Evolutionary conservation across 2,329 filamentous ascomycete genomes (phyloP), one percentile per base, ranked within the genome.

Genomic region (Metarhizium anisopliae): DNA sequence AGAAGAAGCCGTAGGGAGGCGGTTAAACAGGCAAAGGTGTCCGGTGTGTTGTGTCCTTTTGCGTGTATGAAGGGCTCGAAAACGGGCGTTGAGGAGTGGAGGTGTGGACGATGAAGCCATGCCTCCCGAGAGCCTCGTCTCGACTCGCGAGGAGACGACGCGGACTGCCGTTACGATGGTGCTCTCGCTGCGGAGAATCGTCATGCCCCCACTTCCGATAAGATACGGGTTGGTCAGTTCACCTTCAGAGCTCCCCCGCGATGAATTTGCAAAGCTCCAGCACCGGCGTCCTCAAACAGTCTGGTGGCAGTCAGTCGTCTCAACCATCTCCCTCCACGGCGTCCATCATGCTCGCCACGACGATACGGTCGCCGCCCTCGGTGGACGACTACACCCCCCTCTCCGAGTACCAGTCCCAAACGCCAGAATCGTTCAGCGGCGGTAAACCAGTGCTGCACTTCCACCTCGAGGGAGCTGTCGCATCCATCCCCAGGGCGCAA

Each of bases 361-460:
- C 81, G 1, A 80, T 89, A 50, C 77, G 77, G 51, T 72, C 72
- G 2, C 74, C 82, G 32, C 86, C 86, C 5, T 72, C 77, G 16
- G 64, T 76, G 14, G 74, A 75, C 40, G 80, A 84, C 66, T 92
- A 84, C 70, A 83, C 79, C 38, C 74, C 81, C 4, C 77, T 92
- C 50, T 74, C 78, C 56, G 84, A 89, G 58, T 87, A 90, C 67
- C 82, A 90, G 68, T 76, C 83, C 53, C 83, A 85, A 64, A 93
- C 89, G 1, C 89, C 89, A 1, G 76, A 77, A 56, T 86, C 81
- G 47, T 93, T 92, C 72, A 86, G 85, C 63, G 81, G 79, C 62
- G 82, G 81, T 32, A 89, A 87, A 65, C 83, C 88, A 1, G 79
- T 92, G 47, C 78, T 92, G 3, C 82, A 92, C 70, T 81, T 80